Base-by-base conservation (phyloP, 495 filamentous ascomycete species). In the Immersiella caudata region DNA sequence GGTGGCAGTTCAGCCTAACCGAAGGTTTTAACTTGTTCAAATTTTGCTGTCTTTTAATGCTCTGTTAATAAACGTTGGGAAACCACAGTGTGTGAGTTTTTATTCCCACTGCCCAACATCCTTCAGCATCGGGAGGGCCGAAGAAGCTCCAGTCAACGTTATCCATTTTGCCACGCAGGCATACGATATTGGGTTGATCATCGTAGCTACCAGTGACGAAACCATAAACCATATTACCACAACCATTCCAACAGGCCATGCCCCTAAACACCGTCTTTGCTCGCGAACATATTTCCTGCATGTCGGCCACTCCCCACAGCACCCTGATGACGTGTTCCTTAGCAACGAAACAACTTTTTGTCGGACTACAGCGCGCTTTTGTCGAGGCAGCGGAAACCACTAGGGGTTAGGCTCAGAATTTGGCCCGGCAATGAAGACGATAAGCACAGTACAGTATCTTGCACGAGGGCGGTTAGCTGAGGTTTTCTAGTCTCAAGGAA, bases 351-450 rank as follows among this genome's bases (percentile, higher is more conserved):
- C 40, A 49, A 49, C 40, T 49, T 49, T 49, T 49, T 49, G 40
- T 49, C 18, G 40, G 40, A n/a, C n/a, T n/a, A n/a, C n/a, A n/a
- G n/a, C n/a, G n/a, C n/a, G 40, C 18, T 18, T 49, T 49, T 49
- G 18, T 8, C 40, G 40, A 49, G 40, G 18, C 40, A 18, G 18
- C 40, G 8, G 40, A 49, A 49, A 49, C 40, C 40, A 49, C 40
- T 49, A 49, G 40, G 40, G 40, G 40, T 49, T 49, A 49, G 40
- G 40, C 40, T 49, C 40, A 49, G 40, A 49, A 18, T 49, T 49
- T 49, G 40, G 40, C 40, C 40, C 40, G 40, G 40, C 40, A 49
- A 49, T 49, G 40, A 49, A 49, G 40, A 49, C 40, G 40, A 49
- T 49, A 9, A 49, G 40, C 40, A 49, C 40, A 49, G 40, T 49